Base-by-base conservation (phyloP, 2,329 filamentous ascomycete genomes). In the Fusarium albidum region DNA sequence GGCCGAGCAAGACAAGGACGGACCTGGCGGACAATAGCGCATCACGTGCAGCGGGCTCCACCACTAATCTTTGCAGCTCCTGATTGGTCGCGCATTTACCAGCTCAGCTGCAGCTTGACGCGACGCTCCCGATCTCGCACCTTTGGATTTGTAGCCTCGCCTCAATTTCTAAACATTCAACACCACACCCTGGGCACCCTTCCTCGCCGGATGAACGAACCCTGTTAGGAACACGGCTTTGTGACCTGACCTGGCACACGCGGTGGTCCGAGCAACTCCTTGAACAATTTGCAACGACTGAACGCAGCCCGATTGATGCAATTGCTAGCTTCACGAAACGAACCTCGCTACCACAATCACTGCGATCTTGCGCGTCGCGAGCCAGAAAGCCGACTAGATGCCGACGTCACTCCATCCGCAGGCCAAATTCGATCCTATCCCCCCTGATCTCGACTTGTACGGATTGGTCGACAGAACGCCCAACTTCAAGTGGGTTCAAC, bases 361-460 rank as follows among this genome's bases (percentile, higher is more conserved):
- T 58, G 18, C 28, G 38, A 25, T 59, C 28, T 18, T 27, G 32
- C 37, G 43, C 42, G 50, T 48, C 47, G 41, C 27, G 12, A 29
- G 13, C 32, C 18, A 9, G 14, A 48, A 44, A 27, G 28, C 14
- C 47, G 50, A 55, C 66, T 82, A 68, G 25, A 96, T 96, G 92
- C 89, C 91, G 48, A 77, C 80, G 13, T 82, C 89, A 12, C 79
- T 88, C 52, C 87, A 93, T 66, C 91, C 91, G 1, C 88, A 92
- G 69, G 92, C 92, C 13, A 91, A 92, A 44, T 98, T 98, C 73
- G 92, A 96, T 72, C 93, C 94, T 2, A 90, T 98, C 39, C 85
- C 92, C 0, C 93, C 93, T 0, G 86, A 94, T 68, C 85, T 98
- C 51, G 89, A 98, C 69, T 79, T 98, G 13, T 77, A 85, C 32